Percentiles rank a stretch among this genome's conserved stretches.
Evolutionary conservation across 192 early-diverging fungal species (phyloP).

Genomic region (Umbelopsis sp.): DNA sequence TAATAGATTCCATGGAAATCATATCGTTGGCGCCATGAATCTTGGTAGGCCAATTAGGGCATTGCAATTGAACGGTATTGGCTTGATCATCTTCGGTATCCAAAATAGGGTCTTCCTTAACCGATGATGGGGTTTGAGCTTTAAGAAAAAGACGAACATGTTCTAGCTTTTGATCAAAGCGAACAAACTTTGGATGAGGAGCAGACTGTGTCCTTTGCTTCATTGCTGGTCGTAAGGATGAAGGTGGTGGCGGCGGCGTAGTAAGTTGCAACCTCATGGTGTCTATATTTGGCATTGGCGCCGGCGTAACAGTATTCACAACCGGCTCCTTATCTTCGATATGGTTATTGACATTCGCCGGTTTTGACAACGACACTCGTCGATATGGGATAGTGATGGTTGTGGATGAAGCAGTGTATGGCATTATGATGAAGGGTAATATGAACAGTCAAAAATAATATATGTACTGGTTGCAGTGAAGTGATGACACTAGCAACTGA

Average conservation of each 20-base stretch:
- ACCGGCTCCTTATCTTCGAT: background rate
- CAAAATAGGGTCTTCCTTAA: slow-evolving; percentile 42
- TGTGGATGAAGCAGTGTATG: background rate
- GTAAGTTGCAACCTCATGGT: background rate
- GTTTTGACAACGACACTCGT: slow-evolving; percentile 13
- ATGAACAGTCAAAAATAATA: background rate
- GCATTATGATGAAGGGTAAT: slow-evolving; percentile 4
- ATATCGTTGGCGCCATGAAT: background rate
- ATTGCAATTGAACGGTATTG: slow-evolving; percentile 22
- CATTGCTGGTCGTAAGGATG: background rate
- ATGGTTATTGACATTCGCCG: background rate
- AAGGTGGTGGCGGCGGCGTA: slow-evolving; percentile 31
- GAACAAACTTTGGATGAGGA: slow-evolving; percentile 54
- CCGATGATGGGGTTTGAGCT: slow-evolving; percentile 62
- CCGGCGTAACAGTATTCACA: background rate
- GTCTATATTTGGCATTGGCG: background rate
- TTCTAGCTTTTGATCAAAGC: slow-evolving; percentile 69
- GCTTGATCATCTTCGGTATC: slow-evolving; percentile 19
- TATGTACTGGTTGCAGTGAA: background rate
- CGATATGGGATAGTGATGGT: background rate
- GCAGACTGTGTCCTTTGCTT: slow-evolving; percentile 14
- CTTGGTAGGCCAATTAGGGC: slow-evolving; percentile 32
- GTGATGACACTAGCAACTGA: background rate
- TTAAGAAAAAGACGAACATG: slow-evolving; percentile 71
- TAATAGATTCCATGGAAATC: slow-evolving; percentile 34